Conservation (phyloP, 768 basidiomycete genomes). For the Lactarius quietus region DNA sequence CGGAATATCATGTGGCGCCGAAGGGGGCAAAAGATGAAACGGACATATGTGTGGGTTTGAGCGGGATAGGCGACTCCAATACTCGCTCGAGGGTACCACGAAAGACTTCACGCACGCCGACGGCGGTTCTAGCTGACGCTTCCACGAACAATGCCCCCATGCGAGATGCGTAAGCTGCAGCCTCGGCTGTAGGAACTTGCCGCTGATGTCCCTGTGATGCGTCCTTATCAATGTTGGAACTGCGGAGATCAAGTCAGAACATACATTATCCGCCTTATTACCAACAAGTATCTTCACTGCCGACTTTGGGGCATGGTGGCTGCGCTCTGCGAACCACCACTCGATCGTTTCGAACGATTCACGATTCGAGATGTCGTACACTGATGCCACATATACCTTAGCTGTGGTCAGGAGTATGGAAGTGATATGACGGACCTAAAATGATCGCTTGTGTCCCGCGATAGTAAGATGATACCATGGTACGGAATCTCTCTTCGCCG, state of each 20-base stretch:
- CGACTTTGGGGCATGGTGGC: slow-evolving; percentile 80
- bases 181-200: not conserved
- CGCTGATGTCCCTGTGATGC: not conserved
- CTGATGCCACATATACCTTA: slow-evolving; percentile 36
- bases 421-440: slow-evolving; percentile 42
- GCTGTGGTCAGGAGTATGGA: not conserved
- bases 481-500: slow-evolving; percentile 93
- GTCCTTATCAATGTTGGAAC: not conserved
- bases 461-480: slow-evolving; percentile 92
- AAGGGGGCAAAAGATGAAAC: not conserved
- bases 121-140: not conserved
- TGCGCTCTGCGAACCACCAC: slow-evolving; percentile 87
- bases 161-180: not conserved
- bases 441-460: slow-evolving; percentile 81
- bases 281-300: slow-evolving; percentile 91
- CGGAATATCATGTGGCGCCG: not conserved
- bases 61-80: not conserved
- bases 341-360: slow-evolving; percentile 90
- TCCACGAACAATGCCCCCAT: not conserved
- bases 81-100: not conserved
- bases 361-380: slow-evolving; percentile 91
- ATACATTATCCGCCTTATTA: not conserved
- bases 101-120: not conserved
- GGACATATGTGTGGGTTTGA: not conserved
- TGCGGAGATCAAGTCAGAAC: not conserved